Evolutionary conservation across 1,139 yeast genomes (phyloP).

Genomic region (Yamadazyma oceani): DNA sequence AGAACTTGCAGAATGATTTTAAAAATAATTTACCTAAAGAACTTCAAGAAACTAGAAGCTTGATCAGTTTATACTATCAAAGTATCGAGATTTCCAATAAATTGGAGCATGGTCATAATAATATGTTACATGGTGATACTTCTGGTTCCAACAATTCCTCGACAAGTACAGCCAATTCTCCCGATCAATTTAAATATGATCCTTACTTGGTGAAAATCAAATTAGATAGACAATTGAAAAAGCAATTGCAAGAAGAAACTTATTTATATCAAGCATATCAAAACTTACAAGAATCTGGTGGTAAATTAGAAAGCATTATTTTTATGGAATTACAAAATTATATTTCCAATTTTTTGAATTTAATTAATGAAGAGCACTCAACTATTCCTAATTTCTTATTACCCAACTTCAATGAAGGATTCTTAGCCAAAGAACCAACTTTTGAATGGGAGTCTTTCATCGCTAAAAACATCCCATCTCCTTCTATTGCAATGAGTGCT

Average conservation of each 20-base stretch:
- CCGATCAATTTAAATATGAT: constrained; percentile 51
- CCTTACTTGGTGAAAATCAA: constrained; percentile 76
- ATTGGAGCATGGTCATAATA: constrained; percentile 29
- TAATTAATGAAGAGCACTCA: constrained; percentile 68
- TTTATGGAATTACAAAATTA: constrained; percentile 85
- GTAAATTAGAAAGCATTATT: constrained; percentile 85
- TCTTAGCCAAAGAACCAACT: constrained; percentile 72
- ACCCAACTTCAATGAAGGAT: constrained; percentile 69
- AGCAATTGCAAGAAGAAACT: constrained; percentile 80
- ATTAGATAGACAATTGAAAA: constrained; percentile 74
- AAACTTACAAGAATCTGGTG: constrained; percentile 84
- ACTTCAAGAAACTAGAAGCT: constrained; percentile 57
- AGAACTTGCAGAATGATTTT: constrained; percentile 78
- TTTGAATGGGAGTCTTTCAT: constrained; percentile 91
- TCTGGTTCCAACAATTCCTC: not conserved
- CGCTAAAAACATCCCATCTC: constrained; percentile 55
- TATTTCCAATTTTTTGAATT: constrained; percentile 65
- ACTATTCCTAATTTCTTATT: constrained; percentile 63
- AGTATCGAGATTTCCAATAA: constrained; percentile 39
- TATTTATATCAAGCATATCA: constrained; percentile 84
- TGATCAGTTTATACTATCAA: constrained; percentile 49
- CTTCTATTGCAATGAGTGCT: constrained; percentile 31
- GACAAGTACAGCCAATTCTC: constrained; percentile 10
- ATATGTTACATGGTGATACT: not conserved
- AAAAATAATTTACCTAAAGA: constrained; percentile 73